Evolutionary conservation across 495 filamentous ascomycete genomes (phyloP).

Genomic region (Penicillium odoratum): DNA sequence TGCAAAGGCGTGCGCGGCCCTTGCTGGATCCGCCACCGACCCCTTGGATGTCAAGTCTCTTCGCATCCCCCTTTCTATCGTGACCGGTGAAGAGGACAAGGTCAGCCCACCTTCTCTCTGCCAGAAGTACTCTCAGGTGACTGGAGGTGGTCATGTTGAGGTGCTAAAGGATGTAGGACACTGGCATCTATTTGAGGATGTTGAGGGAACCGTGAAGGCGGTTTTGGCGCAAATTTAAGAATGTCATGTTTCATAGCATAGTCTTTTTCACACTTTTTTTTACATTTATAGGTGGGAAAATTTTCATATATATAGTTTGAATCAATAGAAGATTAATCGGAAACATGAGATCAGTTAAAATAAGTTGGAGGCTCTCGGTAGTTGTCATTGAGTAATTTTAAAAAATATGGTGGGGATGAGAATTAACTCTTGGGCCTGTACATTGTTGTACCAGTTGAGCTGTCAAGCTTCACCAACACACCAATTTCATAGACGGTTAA

Average conservation of each 20-base stretch:
- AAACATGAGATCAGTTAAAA: no score
- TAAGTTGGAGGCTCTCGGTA: no score
- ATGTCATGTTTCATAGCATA: neutral
- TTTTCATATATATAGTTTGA: no score
- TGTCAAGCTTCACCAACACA: no score
- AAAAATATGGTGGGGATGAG: no score
- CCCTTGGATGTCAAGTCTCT: constrained; percentile 27
- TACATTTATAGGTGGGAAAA: no score
- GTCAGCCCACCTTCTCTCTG: constrained; percentile 19
- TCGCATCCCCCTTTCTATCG: constrained; percentile 27
- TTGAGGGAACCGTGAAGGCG: constrained; percentile 8
- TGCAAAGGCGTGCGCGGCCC: constrained; percentile 53
- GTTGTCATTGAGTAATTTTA: no score
- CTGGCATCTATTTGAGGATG: constrained; percentile 26
- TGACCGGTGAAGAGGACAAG: constrained; percentile 48
- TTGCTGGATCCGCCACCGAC: constrained; percentile 37
- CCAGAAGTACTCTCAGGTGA: constrained; percentile 11
- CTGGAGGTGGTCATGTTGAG: constrained; percentile 6
- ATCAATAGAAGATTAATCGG: no score
- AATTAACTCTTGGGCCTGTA: no score
- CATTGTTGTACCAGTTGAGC: no score
- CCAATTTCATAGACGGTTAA: no score
- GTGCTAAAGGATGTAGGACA: constrained; percentile 19
- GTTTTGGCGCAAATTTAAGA: constrained; percentile 11
- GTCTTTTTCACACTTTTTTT: no score